Percentiles rank a stretch among this genome's conserved stretches.
Evolutionary conservation across 73 alveolate genomes (phyloP).

Genomic region (Halteria grandinella): DNA sequence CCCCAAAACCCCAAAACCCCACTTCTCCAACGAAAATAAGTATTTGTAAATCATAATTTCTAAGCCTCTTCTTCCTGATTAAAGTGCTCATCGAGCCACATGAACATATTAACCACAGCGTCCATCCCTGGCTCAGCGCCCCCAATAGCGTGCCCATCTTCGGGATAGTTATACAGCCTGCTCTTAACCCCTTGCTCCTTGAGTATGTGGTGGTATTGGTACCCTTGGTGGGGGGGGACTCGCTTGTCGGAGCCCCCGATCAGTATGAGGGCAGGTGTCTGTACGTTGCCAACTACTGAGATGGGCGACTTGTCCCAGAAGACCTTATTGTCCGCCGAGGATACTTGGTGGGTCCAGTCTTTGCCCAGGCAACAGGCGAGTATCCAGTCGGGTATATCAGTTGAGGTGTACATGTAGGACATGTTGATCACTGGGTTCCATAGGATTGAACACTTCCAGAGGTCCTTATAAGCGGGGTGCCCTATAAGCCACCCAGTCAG

Average conservation of each 20-base stretch:
- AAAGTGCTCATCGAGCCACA: constrained; percentile 50
- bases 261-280: constrained; percentile 53
- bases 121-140: constrained; percentile 48
- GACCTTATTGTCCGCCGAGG: not conserved
- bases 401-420: constrained; percentile 17
- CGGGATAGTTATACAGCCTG: constrained; percentile 58
- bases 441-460: constrained; percentile 50
- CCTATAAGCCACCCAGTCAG: constrained; percentile 54
- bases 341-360: not conserved
- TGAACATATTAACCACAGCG: constrained; percentile 13
- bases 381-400: constrained; percentile 57
- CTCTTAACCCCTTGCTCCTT: constrained; percentile 52
- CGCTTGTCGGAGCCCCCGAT: constrained; percentile 62
- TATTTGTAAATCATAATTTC: no score
- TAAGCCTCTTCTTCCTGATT: not conserved
- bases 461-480: constrained; percentile 44
- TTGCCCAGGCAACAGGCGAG: constrained; percentile 20
- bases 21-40: no score
- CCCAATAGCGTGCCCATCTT: constrained; percentile 61
- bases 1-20: no score
- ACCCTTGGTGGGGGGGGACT: constrained; percentile 53
- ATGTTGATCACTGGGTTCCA: constrained; percentile 64
- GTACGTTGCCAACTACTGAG: constrained; percentile 27
- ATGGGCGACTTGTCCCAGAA: constrained; percentile 58
- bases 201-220: constrained; percentile 39